Evolutionary conservation across 768 basidiomycete species (phyloP), one percentile per base, ranked within the genome.

Genomic region (Lactifluus volemus): DNA sequence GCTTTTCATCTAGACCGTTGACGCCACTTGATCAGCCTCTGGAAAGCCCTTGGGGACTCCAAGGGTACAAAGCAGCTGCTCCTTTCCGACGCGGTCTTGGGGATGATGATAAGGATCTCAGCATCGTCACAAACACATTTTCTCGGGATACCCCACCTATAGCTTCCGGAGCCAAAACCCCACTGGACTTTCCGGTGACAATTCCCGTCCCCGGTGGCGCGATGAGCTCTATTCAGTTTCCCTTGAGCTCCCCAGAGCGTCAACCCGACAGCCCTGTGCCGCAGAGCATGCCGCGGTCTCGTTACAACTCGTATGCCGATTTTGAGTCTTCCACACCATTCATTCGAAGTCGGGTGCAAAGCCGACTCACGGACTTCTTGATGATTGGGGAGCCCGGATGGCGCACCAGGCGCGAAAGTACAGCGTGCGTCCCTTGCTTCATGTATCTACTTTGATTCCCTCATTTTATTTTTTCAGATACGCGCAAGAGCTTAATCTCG

Each of bases 401-500:
- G 93, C 79, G 93, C 53, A 90, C 86, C 11, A 78, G 92, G 67
- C 80, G 90, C 52, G 92, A 95, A 73, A 93, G 92, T 66, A 92
- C 90, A 32, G 90, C 89, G 91, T 94, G 70, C 73, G 91, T 78
- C 30, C 15, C 38, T 30, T 32, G 14, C 17, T 39, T 10, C 32
- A 7, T 36, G 17, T 9, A 42, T 36, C 4, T 15, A 19, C 47
- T 8, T 41, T 38, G 53, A 29, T 38, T 32, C 21, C 4, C 45
- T 38, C 41, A 12, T 56, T 34, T 38, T 11, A 2, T 9, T 21
- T 60, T 42, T 60, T 44, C 64, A 93, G 92, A 59, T 89, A 89
- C 71, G 84, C 90, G 15, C 83, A 89, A 68, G 85, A 92, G 69
- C 81, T 95, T 32, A 93, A 94, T 69, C 74, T 85, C 10, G 84